Evolutionary conservation across 345 rosid species (phyloP), one percentile per base, ranked within the genome.

Genomic region (Cardiospermum halicacabum): DNA sequence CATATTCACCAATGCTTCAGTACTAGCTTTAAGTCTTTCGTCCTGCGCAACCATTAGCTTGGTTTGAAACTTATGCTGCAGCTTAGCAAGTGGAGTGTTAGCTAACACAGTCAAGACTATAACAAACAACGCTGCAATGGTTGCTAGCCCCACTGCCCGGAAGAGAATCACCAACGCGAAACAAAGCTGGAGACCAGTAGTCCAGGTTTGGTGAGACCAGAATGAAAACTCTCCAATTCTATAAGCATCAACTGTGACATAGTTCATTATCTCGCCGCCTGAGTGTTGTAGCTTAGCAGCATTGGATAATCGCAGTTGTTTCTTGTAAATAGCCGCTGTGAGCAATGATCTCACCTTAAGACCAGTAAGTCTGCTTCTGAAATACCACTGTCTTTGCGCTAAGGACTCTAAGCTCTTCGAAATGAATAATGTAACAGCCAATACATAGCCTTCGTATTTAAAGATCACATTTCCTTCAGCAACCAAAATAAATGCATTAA

Each of bases 131-230:
- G 98, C 86, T 4, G 98, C 94, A 32, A 93, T 36, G 7, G 97
- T 93, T 40, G 98, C 98, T 4, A 82, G 74, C 50, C 98, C 97
- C 40, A 93, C 92, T 0, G 98, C 85, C 9, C 73, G 85, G 81
- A 86, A 83, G 26, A 93, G 89, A 66, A 93, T 90, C 57, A 71
- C 69, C 0, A 93, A 79, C 18, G 96, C 89, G 5, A 93, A 71
- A 60, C 89, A 77, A 19, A 93, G 88, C 81, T 93, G 97, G 59
- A 93, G 80, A 72, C 84, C 76, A 36, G 98, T 90, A 0, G 97
- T 80, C 98, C 98, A 90, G 59, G 84, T 88, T 81, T 90, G 97
- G 62, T 93, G 98, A 74, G 88, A 82, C 98, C 97, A 93, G 72
- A 82, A 93, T 1, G 98, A 94, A 61, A 90, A 93, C 26, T 93